Base-by-base conservation (phyloP, 768 basidiomycete genomes). In the Lyophyllum shimeji region DNA sequence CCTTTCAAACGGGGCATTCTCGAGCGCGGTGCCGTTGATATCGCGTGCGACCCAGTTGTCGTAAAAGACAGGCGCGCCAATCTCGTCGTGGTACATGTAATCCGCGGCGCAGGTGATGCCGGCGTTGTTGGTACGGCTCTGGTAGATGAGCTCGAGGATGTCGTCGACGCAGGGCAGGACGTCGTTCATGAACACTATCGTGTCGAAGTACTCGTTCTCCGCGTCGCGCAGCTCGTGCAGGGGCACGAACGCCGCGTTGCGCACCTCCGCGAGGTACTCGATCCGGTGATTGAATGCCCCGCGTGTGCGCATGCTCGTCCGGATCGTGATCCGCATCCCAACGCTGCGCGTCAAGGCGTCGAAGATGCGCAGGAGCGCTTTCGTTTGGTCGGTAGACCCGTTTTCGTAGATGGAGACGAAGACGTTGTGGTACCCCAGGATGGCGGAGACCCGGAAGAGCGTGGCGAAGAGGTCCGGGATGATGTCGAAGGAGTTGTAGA, bases 241-340 rank as follows among this genome's bases (percentile, higher is more conserved):
- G 1, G 97, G 97, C 1, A 91, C 94, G 69, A 99, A 91, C 13
- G 97, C 97, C 24, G 93, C 89, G 70, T 99, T 98, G 57, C 97
- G 90, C n/a, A 99, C 96, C 68, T 99, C 96, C n/a, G 97, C 97
- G 50, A 99, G 87, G 75, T 99, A 99, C 73, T 99, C 97, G 78
- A 99, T 99, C 51, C 97, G 95, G 71, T 99, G 97, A 72, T 96
- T 96, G 80, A 98, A 98, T 8, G 90, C 89, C 39, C 97, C 97
- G 25, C 96, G 82, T 9, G 91, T 95, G 59, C 97, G 87, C 78
- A 87, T 90, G 9, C 89, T 93, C 0, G 95, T 95, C 56, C 93
- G 86, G 65, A 99, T 98, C 64, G 89, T 90, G 59, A 99, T 84
- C 50, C 97, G 86, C 72, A 98, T 80, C 24, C 97, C 97, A 56